Evolutionary conservation across 164 flowering plant genomes (phyloP).

Genomic region (Santalum album): DNA sequence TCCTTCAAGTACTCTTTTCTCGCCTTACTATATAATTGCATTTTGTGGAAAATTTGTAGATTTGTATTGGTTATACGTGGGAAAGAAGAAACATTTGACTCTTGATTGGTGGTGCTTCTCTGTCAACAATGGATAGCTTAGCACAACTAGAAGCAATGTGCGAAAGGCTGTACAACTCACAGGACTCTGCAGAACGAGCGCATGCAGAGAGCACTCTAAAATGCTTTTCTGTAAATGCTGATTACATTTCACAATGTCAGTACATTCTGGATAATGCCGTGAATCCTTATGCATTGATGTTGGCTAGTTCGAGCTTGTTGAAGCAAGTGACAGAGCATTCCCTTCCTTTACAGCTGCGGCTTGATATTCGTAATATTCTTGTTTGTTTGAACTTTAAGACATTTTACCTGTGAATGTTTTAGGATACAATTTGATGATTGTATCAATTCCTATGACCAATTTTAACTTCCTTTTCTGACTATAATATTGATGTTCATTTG

Average conservation of each 20-base stretch:
- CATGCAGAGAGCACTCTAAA: slow-evolving; percentile 91
- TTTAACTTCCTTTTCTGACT: too few relatives aligned
- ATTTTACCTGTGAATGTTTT: neutral
- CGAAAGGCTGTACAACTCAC: slow-evolving; percentile 95
- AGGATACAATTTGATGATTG: neutral
- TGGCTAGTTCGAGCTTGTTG: slow-evolving; percentile 95
- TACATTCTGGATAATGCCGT: slow-evolving; percentile 86
- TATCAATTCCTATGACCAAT: too few relatives aligned
- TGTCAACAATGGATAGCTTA: slow-evolving; percentile 64
- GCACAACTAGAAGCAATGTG: slow-evolving; percentile 92
- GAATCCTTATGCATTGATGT: slow-evolving; percentile 93
- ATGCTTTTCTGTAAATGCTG: slow-evolving; percentile 79
- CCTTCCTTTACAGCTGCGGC: slow-evolving; percentile 88
- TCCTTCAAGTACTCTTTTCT: neutral
- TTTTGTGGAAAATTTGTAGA: slow-evolving; percentile 31
- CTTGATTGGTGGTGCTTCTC: slow-evolving; percentile 25
- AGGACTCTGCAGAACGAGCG: slow-evolving; percentile 84
- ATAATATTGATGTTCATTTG: too few relatives aligned
- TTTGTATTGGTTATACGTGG: slow-evolving; percentile 23
- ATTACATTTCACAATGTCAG: slow-evolving; percentile 94
- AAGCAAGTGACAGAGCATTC: slow-evolving; percentile 96
- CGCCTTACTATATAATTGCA: slow-evolving; percentile 17
- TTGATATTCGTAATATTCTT: slow-evolving; percentile 70
- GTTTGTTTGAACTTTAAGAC: neutral
- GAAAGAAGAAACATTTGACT: slow-evolving; percentile 22